Evolutionary conservation across 1,284 basidiomycete species (phyloP).

Genomic region (Pseudozyma hubeiensis): DNA sequence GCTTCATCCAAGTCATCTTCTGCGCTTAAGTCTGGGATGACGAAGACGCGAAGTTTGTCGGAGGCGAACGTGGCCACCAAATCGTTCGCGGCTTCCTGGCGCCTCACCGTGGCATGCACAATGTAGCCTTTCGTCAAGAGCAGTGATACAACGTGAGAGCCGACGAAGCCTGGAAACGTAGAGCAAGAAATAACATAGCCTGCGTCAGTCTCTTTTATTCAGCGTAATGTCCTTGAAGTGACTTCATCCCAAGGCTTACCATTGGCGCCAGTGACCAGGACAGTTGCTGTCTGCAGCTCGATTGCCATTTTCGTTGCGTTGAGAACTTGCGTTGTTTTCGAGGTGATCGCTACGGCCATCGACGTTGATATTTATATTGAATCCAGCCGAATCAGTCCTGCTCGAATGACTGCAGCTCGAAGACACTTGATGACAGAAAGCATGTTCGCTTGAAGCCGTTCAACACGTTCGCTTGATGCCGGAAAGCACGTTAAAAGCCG

Average conservation of each 20-base stretch:
- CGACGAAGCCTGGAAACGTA: conserved; percentile 2
- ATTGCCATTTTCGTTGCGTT: too few species aligned
- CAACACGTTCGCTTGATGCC: too few species aligned
- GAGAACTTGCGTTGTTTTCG: too few species aligned
- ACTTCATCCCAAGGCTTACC: background rate
- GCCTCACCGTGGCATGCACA: conserved; percentile 4
- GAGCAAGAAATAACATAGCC: background rate
- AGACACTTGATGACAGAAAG: too few species aligned
- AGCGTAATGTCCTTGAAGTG: too few species aligned
- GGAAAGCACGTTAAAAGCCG: background rate
- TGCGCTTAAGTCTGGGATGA: conserved; percentile 4
- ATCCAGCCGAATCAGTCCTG: too few species aligned
- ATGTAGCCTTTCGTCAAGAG: background rate
- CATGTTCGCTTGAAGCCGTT: too few species aligned
- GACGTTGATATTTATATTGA: too few species aligned
- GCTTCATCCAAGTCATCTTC: conserved; percentile 1
- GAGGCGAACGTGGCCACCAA: conserved; percentile 1
- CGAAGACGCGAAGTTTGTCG: conserved; percentile 3
- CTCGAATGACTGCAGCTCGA: too few species aligned
- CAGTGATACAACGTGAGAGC: conserved; percentile 9
- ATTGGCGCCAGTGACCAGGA: background rate
- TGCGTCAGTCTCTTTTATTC: too few species aligned
- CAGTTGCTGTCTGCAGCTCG: too few species aligned
- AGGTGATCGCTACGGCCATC: too few species aligned
- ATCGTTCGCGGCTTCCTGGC: background rate